phyloP scores from a whole-genome alignment of 306 rosid species.

The Cyamopsis tetragonoloba region DNA sequence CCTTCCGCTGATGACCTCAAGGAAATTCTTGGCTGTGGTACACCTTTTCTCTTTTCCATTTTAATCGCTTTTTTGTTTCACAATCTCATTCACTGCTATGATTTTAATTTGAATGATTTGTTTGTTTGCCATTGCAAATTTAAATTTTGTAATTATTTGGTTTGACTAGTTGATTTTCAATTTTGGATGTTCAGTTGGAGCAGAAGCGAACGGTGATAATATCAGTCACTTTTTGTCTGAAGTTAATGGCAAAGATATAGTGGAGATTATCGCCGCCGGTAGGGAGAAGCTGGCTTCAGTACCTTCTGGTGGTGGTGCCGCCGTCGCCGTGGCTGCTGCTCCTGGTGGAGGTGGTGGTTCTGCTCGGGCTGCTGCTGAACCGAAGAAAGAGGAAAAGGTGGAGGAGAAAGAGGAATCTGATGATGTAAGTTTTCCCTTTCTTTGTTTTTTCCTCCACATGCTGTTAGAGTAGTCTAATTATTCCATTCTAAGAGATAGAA shows the following conservation, averaged over 20 bases:
- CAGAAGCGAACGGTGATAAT: conserved; percentile 48
- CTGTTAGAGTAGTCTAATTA: no score
- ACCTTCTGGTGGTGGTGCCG: conserved; percentile 56
- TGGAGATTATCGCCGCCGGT: conserved; percentile 58
- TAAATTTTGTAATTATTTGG: neutral
- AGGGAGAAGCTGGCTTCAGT: conserved; percentile 58
- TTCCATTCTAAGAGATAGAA: neutral
- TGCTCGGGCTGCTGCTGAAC: conserved; percentile 50
- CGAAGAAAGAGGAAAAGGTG: conserved; percentile 69
- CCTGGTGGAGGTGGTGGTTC: conserved; percentile 28
- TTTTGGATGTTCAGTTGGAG: conserved; percentile 49
- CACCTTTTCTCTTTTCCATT: neutral
- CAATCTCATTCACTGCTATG: neutral
- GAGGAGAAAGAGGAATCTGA: conserved; percentile 71
- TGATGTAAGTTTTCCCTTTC: conserved; percentile 41
- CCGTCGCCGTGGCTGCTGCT: conserved; percentile 40
- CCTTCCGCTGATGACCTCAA: conserved; percentile 43
- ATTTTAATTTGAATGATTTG: neutral
- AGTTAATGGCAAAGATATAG: conserved; percentile 52
- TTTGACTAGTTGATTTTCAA: neutral
- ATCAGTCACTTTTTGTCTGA: conserved; percentile 36
- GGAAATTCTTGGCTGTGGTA: conserved; percentile 37
- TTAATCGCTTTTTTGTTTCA: no score
- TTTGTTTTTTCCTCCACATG: neutral
- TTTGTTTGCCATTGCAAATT: neutral